Evolutionary conservation across 495 filamentous ascomycete species (phyloP).

Genomic region (Hypoxylon fuscum): DNA sequence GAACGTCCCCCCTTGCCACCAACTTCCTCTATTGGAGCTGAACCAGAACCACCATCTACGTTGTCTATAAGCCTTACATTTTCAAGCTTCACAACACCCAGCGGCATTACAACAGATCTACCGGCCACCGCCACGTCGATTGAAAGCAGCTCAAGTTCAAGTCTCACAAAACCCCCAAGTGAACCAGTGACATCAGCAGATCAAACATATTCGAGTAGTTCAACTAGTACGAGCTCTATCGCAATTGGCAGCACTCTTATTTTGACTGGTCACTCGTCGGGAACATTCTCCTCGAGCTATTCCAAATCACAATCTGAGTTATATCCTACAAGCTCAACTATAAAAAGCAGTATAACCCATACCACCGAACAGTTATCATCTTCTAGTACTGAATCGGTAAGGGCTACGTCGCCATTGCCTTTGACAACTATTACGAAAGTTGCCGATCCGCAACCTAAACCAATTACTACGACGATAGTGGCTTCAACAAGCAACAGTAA

Average conservation of each 20-base stretch:
- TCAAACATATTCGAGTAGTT: neutral
- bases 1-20: neutral
- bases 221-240: neutral
- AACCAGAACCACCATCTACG: neutral
- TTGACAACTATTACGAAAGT: conserved; percentile 17
- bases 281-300: conserved; percentile 3
- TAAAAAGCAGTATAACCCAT: neutral
- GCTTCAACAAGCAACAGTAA: conserved; percentile 1
- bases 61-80: conserved; percentile 5
- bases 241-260: neutral
- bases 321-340: neutral
- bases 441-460: neutral
- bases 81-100: conserved; percentile 1
- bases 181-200: neutral
- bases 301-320: neutral
- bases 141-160: neutral
- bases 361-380: neutral
- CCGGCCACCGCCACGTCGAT: neutral
- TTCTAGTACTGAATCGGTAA: neutral
- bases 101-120: neutral
- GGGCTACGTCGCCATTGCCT: neutral
- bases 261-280: neutral
- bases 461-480: conserved; percentile 28
- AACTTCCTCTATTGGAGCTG: neutral
- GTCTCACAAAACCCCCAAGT: neutral